These are phyloP conservation scores for Fusarium caatingaense DNA, from an alignment of 2,329 filamentous ascomycete genomes.

Conservation along the genomic window DNA sequence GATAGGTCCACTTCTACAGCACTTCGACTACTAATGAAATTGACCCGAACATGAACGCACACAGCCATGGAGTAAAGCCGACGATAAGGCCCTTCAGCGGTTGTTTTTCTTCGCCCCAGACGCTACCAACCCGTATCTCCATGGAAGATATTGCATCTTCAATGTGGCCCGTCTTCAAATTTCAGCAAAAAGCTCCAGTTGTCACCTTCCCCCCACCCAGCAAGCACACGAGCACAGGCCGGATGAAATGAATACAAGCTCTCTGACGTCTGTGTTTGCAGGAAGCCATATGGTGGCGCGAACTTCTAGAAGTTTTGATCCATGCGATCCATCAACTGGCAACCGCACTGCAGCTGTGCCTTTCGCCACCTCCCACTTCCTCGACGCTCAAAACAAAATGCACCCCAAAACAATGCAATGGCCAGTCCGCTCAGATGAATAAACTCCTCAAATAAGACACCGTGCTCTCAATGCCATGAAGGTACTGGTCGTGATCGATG, in stretches of 20 bases:
- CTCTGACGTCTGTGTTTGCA: not conserved
- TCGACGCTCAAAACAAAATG: slow-evolving; percentile 41
- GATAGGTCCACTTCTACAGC: slow-evolving; percentile 17
- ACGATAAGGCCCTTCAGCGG: not conserved
- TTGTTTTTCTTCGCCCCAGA: not conserved
- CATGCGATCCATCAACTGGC: slow-evolving; percentile 8
- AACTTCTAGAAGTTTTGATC: slow-evolving; percentile 18
- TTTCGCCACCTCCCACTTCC: slow-evolving; percentile 13
- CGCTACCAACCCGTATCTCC: not conserved
- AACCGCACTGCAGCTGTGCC: slow-evolving; percentile 1
- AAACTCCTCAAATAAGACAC: slow-evolving; percentile 48
- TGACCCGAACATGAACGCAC: not conserved
- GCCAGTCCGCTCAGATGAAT: slow-evolving; percentile 38
- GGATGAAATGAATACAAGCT: not conserved
- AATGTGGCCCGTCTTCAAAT: not conserved
- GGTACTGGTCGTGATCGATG: slow-evolving; percentile 43
- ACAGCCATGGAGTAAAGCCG: not conserved
- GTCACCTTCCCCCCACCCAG: not conserved
- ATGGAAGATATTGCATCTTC: not conserved
- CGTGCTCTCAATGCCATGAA: slow-evolving; percentile 51
- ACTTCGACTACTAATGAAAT: slow-evolving; percentile 8
- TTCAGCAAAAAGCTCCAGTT: not conserved
- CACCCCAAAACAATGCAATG: slow-evolving; percentile 43
- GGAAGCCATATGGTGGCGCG: not conserved
- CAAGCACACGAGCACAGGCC: slow-evolving; percentile 1